Evolutionary conservation across 1,284 basidiomycete genomes (phyloP), one percentile per base, ranked within the genome.

Genomic region (Irpex sp.): DNA sequence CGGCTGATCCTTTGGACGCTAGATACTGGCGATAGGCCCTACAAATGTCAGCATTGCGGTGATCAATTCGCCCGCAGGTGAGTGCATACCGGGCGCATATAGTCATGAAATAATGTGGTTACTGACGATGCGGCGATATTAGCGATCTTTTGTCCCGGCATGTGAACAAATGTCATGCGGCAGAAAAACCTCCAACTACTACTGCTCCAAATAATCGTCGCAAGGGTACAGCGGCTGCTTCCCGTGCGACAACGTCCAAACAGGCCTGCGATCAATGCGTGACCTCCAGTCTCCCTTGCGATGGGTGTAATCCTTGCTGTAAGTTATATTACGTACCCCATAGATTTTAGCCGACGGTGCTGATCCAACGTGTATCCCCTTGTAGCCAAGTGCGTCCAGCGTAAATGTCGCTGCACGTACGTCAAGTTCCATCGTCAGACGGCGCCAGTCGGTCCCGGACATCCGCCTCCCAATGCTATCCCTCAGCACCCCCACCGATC

Each of bases 21-120:
- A 93, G 90, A 95, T 76, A 95, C 93, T n/a, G 93, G 93, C 65
- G 93, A 95, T 79, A 83, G 93, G 57, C 93, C 93, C 6, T 95
- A 95, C 80, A 93, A 92, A 70, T 95, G 94, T 73, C 88, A 90
- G 73, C 86, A 90, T 68, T 95, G 94, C 74, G 92, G 92, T 26
- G 89, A 95, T 76, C 89, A 93, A 74, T 96, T 96, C 73, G 94
- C 94, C 0, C 77, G 93, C 72, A 93, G 90, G 92, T 91, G 57
- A 11, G 79, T 75, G 15, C 36, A 46, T 58, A 17, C 26, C 31
- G 36, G n/a, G 21, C 33, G 35, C 51, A 26, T 39, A 46, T 49
- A 37, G 49, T 61, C 21, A n/a, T 35, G 57, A 61, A 60, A 21
- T 61, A 61, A 55, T 36, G 56, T 54, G 7, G 61, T 11, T 51